phyloP scores from a whole-genome alignment of 108 stramenopile genomes.

The Cylindrotheca fusiformis region DNA sequence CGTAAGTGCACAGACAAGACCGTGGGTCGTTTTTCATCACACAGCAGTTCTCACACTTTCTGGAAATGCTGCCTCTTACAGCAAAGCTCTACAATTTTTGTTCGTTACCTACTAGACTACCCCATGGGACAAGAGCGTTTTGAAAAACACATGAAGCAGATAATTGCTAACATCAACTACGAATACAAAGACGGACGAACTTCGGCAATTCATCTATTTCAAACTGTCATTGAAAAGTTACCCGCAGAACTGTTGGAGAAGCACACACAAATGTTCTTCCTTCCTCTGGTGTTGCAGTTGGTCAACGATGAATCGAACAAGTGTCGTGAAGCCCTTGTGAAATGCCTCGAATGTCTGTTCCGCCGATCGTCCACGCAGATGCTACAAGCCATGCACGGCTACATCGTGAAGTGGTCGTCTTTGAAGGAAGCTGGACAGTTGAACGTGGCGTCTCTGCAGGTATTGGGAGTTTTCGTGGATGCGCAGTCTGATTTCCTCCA shows the following conservation, averaged over 20 bases:
- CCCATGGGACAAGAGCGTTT: slow-evolving; percentile 78
- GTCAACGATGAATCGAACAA: slow-evolving; percentile 84
- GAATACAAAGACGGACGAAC: slow-evolving; percentile 87
- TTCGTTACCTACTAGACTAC: slow-evolving; percentile 84
- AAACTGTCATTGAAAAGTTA: slow-evolving; percentile 58
- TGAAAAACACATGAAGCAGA: slow-evolving; percentile 73
- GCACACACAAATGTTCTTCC: slow-evolving; percentile 72
- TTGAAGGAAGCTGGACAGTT: slow-evolving; percentile 42
- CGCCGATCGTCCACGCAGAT: slow-evolving; percentile 57
- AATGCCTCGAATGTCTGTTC: slow-evolving; percentile 53
- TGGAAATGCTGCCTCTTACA: slow-evolving; percentile 21
- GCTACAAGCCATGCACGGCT: slow-evolving; percentile 59
- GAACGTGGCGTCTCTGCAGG: slow-evolving; percentile 60
- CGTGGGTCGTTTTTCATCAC: too few relatives aligned
- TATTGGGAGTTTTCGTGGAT: slow-evolving; percentile 74
- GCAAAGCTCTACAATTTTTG: slow-evolving; percentile 71
- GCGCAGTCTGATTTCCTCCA: slow-evolving; percentile 58
- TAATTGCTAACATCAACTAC: slow-evolving; percentile 84
- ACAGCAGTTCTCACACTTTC: slow-evolving; percentile 4
- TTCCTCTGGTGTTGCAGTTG: slow-evolving; percentile 84
- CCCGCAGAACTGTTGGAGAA: slow-evolving; percentile 64
- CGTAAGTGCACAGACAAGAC: slow-evolving; percentile 34
- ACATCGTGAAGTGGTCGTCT: slow-evolving; percentile 69
- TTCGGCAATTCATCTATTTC: slow-evolving; percentile 66
- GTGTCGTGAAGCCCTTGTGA: slow-evolving; percentile 65